Evolutionary conservation across 805 yeast species (phyloP), one percentile per base, ranked within the genome.

Genomic region (Yarrowia deformans): DNA sequence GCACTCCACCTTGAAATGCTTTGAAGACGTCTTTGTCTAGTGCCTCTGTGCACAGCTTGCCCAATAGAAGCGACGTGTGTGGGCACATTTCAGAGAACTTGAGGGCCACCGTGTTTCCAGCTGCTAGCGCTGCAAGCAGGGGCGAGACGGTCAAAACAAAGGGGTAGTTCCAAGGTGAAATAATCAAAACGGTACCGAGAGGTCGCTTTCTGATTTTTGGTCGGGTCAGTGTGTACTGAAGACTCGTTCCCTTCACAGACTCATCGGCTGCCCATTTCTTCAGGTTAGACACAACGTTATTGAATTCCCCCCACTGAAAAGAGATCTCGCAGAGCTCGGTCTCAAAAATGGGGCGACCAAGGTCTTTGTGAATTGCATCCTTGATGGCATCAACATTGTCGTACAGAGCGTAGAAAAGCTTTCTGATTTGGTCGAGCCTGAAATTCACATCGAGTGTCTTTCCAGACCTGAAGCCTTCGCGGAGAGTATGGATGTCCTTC

Each of bases 111-210:
- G 88, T 81, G 76, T 93, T 92, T 16, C 97, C 98, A 16, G 88
- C 90, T 0, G 97, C 91, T 71, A 93, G 79, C 0, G 97, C 97
- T 23, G 91, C 92, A 42, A 87, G 81, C 18, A 93, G 74, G 0
- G 97, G 92, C 39, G 84, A 81, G 12, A 92, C 70, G 0, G 90
- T 74, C 69, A 93, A 79, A 29, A 84, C 69, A 45, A 90, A 76
- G 0, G 98, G 97, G 76, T 87, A 91, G 78, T 91, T 91, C 83
- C 88, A 91, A 0, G 97, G 93, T 4, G 88, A 80, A 55, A 93
- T 86, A 64, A 93, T 81, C 69, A 92, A 82, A 3, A 89, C 88
- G 1, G 85, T 84, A 6, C 97, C 98, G 42, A 73, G 73, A 8
- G 83, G 82, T 48, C 74, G 75, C 69, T 72, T 75, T 60, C 73